Evolutionary conservation across 2,329 filamentous ascomycete genomes (phyloP), one percentile per base, ranked within the genome.

Genomic region (Metarhizium robertsii): DNA sequence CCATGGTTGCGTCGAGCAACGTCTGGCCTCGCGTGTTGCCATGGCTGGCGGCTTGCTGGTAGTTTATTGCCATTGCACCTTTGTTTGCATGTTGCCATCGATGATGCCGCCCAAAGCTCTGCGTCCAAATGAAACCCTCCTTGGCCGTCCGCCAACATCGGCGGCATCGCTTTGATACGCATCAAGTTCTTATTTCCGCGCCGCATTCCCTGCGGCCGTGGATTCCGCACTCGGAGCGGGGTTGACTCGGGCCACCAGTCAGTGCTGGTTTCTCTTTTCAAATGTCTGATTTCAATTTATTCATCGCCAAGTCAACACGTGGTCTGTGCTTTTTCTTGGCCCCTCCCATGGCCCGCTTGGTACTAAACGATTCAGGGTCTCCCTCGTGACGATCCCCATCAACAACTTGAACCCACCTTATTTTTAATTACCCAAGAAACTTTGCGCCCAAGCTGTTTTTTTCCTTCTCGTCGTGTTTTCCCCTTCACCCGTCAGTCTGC

Each of bases 351-450:
- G 25, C 45, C 45, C 45, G 45, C 45, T 30, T 30, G 45, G 25
- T 25, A 48, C 25, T 45, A 48, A 20, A 48, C 45, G 13, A 48
- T 29, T 34, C 20, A 45, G 20, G 52, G 52, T 16, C 32, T 30
- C 20, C 4, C 48, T 30, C 53, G 53, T 55, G 53, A 55, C 46
- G 53, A 54, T 54, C 52, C 53, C 46, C 46, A 54, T 50, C 32
- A 46, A 47, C 38, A 2, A 16, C 14, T 13, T 14, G 38, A 13
- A 16, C 38, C 38, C 38, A 40, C 38, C 16, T 45, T 25, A 20
- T 45, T 18, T 45, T 45, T 11, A 45, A 45, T 45, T 20, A 45
- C 42, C 42, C 5, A 20, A 25, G 10, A 20, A 45, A 18, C 16
- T 20, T 45, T 5, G 13, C 38, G 13, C 13, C 34, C 14, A 13